These are phyloP conservation scores for Cryptococcus sp. DNA, from an alignment of 1,284 basidiomycete genomes.

Conservation along the genomic window DNA sequence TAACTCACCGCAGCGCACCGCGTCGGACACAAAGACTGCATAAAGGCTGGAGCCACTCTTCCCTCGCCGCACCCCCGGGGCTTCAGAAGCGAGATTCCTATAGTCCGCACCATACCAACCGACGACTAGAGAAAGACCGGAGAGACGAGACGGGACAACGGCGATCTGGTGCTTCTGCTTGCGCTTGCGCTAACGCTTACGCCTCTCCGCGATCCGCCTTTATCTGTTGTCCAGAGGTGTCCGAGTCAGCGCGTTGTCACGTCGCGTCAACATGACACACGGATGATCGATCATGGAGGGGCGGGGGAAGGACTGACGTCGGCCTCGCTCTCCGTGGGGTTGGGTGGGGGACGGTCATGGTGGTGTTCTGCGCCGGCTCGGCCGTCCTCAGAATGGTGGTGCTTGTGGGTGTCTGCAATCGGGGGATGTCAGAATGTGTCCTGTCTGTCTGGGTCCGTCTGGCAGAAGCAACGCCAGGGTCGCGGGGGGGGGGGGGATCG, in stretches of 20 bases:
- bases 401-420: slow-evolving; percentile 30
- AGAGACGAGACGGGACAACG: too few relatives aligned
- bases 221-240: slow-evolving; percentile 12
- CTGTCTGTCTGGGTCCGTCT: too few relatives aligned
- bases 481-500: background rate
- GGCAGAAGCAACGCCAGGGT: background rate
- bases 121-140: too few relatives aligned
- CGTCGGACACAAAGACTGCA: too few relatives aligned
- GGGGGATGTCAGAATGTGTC: background rate
- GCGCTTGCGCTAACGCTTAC: too few relatives aligned
- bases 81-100: too few relatives aligned
- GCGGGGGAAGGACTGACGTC: slow-evolving; percentile 16
- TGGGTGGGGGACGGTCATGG: background rate
- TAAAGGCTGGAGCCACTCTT: too few relatives aligned
- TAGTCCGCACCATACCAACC: too few relatives aligned
- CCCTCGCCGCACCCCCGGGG: too few relatives aligned
- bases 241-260: background rate
- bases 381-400: slow-evolving; percentile 25
- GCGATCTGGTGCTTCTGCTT: too few relatives aligned
- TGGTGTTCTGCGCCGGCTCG: slow-evolving; percentile 2
- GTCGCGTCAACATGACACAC: too few relatives aligned
- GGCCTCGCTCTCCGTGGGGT: slow-evolving; percentile 24
- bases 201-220: slow-evolving; percentile 28
- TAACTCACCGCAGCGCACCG: too few relatives aligned
- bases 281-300: background rate